These are phyloP conservation scores for Akebia trifoliata DNA, from an alignment of 164 flowering plant species.

Conservation along the genomic window DNA sequence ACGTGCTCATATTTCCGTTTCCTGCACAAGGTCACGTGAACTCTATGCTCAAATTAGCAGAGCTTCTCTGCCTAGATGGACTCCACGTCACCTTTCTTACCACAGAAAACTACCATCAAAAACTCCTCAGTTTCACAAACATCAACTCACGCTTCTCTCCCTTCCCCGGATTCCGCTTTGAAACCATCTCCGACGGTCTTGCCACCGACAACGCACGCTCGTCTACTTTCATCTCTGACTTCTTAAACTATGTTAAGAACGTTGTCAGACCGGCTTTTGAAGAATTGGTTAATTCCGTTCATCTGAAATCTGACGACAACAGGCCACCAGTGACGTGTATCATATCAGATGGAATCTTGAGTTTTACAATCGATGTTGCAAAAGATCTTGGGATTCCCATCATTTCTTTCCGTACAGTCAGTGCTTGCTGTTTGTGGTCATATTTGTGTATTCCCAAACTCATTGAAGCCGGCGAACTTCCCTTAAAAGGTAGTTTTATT, in stretches of 20 bases:
- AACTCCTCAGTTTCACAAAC: conserved; percentile 18
- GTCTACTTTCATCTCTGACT: conserved; percentile 7
- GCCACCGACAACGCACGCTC: conserved; percentile 23
- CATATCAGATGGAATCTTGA: conserved; percentile 37
- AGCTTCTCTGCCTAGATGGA: conserved; percentile 24
- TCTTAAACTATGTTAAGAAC: conserved; percentile 11
- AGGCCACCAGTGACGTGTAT: conserved; percentile 26
- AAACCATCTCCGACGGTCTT: conserved; percentile 31
- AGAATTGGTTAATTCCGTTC: conserved; percentile 18
- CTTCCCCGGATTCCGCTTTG: conserved; percentile 25
- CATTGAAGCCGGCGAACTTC: conserved; percentile 28
- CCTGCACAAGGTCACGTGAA: conserved; percentile 35
- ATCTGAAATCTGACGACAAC: neutral
- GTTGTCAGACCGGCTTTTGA: conserved; percentile 18
- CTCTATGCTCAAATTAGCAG: conserved; percentile 32
- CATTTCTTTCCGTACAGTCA: conserved; percentile 32
- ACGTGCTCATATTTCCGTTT: conserved; percentile 30
- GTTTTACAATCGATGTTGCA: conserved; percentile 31
- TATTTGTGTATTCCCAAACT: conserved; percentile 24
- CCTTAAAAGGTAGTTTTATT: conserved; percentile 22
- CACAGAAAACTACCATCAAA: conserved; percentile 22
- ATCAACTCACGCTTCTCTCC: conserved; percentile 14
- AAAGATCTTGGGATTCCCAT: conserved; percentile 31
- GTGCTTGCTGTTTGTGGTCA: conserved; percentile 36
- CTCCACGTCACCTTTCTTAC: conserved; percentile 29